phyloP scores from a whole-genome alignment of 2,329 filamentous ascomycete genomes.

The Paecilomyces fulvus region DNA sequence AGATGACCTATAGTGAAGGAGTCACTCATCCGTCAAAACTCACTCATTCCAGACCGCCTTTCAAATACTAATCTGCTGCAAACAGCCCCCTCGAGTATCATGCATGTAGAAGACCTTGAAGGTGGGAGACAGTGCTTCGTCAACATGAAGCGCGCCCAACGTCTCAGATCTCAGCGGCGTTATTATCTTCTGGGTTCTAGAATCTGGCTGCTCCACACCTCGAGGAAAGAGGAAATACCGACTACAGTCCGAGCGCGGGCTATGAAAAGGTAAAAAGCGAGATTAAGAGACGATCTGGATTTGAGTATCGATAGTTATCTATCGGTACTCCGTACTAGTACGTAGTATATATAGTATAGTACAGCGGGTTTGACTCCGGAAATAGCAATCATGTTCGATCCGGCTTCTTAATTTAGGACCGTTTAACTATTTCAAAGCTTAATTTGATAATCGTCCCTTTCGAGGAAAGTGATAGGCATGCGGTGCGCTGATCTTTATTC shows the following conservation, averaged over 20 bases:
- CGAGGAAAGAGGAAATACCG: background rate
- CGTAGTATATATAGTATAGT: background rate
- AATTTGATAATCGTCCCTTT: background rate
- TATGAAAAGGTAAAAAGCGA: background rate
- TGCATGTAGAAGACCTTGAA: background rate
- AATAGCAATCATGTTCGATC: background rate
- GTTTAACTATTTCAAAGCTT: background rate
- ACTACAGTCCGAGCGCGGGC: background rate
- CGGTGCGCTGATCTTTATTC: background rate
- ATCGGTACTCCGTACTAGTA: background rate
- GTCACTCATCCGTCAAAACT: background rate
- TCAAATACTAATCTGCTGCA: background rate
- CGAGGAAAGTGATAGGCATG: background rate
- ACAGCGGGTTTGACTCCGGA: background rate
- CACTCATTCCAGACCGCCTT: background rate
- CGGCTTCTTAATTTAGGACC: background rate
- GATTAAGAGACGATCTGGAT: background rate
- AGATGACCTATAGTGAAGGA: background rate
- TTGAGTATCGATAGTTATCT: background rate
- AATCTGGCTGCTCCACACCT: background rate
- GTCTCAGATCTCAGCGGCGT: background rate
- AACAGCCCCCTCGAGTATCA: background rate
- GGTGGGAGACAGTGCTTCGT: background rate
- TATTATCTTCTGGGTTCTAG: background rate
- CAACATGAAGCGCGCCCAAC: background rate